Evolutionary conservation across 768 basidiomycete species (phyloP).

Genomic region (Hortiboletus campestris): DNA sequence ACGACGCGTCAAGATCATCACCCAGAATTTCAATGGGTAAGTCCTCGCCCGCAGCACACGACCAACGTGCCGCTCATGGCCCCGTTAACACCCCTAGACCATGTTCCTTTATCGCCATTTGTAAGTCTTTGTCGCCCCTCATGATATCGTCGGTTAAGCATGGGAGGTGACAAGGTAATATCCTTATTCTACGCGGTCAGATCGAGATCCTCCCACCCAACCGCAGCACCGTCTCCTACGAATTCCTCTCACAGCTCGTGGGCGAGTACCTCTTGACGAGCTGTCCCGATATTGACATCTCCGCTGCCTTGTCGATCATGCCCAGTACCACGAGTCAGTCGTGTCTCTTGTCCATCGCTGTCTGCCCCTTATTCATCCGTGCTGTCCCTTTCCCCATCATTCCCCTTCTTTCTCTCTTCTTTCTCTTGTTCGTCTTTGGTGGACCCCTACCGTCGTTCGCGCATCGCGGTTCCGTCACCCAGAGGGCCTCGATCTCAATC

Average conservation of each 20-base stretch:
- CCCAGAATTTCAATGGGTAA: constrained; percentile 83
- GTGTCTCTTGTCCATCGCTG: not conserved
- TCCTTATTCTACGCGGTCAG: constrained; percentile 80
- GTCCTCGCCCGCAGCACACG: constrained; percentile 22
- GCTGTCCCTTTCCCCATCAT: not conserved
- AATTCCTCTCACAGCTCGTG: constrained; percentile 78
- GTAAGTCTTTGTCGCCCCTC: constrained; percentile 34
- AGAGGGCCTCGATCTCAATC: constrained; percentile 92
- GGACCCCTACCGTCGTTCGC: not conserved
- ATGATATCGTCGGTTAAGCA: not conserved
- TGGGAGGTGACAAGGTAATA: constrained; percentile 58
- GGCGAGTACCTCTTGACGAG: constrained; percentile 74
- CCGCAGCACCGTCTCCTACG: constrained; percentile 76
- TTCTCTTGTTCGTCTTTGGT: not conserved
- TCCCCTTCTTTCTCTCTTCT: not conserved
- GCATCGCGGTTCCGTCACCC: not conserved
- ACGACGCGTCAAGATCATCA: constrained; percentile 59
- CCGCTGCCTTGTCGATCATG: constrained; percentile 31
- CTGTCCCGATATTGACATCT: constrained; percentile 41
- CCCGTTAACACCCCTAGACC: constrained; percentile 49
- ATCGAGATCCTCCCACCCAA: constrained; percentile 68
- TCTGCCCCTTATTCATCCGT: not conserved
- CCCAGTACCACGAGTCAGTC: constrained; percentile 73
- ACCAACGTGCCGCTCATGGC: not conserved
- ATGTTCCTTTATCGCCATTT: constrained; percentile 89